Evolutionary conservation across 1,284 basidiomycete species (phyloP).

Genomic region (Rhodotorula glutinis): DNA sequence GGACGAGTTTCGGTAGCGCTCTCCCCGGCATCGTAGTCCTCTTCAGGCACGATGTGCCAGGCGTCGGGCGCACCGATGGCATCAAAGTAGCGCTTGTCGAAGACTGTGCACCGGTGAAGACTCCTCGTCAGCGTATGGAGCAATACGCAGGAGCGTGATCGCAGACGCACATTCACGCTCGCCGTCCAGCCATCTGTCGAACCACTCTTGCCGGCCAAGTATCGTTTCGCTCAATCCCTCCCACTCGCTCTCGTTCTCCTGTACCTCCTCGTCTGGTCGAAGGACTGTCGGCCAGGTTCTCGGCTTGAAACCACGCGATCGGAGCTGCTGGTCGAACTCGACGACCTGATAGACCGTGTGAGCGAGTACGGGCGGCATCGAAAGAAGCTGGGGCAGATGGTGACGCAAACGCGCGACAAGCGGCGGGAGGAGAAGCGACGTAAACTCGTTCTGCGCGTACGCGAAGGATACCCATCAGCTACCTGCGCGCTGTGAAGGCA

Average conservation of each 20-base stretch:
- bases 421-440: constrained; percentile 37
- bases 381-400: constrained; percentile 69
- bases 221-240: constrained; percentile 76
- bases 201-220: constrained; percentile 80
- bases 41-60: constrained; percentile 71
- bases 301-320: constrained; percentile 51
- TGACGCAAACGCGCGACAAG: constrained; percentile 60
- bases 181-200: constrained; percentile 80
- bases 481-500: constrained; percentile 9
- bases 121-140: not conserved
- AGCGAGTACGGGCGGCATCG: constrained; percentile 78
- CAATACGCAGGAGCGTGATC: too few species aligned
- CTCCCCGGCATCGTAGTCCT: constrained; percentile 52
- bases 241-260: constrained; percentile 54
- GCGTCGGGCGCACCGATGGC: constrained; percentile 77
- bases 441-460: constrained; percentile 63
- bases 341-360: constrained; percentile 93
- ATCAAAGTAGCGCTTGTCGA: constrained; percentile 73
- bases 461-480: constrained; percentile 17
- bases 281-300: constrained; percentile 4
- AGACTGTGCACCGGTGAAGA: constrained; percentile 54
- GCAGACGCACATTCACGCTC: constrained; percentile 72
- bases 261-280: constrained; percentile 32
- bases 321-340: constrained; percentile 76
- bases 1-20: constrained; percentile 55